phyloP scores from a whole-genome alignment of 306 rosid species.

The Abrus precatorius region DNA sequence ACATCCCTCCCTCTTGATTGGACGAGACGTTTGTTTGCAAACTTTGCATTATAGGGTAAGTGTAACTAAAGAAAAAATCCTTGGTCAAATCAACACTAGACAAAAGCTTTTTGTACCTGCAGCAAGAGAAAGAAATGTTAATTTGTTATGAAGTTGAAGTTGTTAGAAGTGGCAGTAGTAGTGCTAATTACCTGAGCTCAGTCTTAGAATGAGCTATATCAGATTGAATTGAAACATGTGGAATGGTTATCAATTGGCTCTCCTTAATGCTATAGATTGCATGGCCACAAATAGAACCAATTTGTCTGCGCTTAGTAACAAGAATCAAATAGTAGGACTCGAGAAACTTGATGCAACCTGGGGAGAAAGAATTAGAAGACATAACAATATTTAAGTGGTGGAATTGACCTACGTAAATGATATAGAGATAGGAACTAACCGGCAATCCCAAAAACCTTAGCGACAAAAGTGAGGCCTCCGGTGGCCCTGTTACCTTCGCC shows the following conservation, averaged over 20 bases:
- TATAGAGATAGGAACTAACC: slow-evolving; percentile 55
- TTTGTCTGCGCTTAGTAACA: slow-evolving; percentile 90
- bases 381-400: not conserved
- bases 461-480: slow-evolving; percentile 77
- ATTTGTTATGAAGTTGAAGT: not conserved
- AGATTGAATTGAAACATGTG: slow-evolving; percentile 83
- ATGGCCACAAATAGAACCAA: slow-evolving; percentile 91
- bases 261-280: slow-evolving; percentile 87
- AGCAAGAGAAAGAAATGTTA: slow-evolving; percentile 27
- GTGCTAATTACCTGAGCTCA: slow-evolving; percentile 68
- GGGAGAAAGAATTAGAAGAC: not conserved
- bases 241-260: slow-evolving; percentile 83
- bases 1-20: slow-evolving; percentile 69
- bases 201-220: slow-evolving; percentile 90
- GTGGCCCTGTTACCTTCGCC: slow-evolving; percentile 87
- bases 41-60: slow-evolving; percentile 97
- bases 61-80: slow-evolving; percentile 94
- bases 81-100: slow-evolving; percentile 94
- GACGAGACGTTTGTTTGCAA: slow-evolving; percentile 81
- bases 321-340: slow-evolving; percentile 93
- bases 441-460: slow-evolving; percentile 86
- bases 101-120: slow-evolving; percentile 91
- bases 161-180: not conserved
- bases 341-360: slow-evolving; percentile 92
- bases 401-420: not conserved